Conservation (phyloP, 495 filamentous ascomycete species). For the Penicillium turbatum region DNA sequence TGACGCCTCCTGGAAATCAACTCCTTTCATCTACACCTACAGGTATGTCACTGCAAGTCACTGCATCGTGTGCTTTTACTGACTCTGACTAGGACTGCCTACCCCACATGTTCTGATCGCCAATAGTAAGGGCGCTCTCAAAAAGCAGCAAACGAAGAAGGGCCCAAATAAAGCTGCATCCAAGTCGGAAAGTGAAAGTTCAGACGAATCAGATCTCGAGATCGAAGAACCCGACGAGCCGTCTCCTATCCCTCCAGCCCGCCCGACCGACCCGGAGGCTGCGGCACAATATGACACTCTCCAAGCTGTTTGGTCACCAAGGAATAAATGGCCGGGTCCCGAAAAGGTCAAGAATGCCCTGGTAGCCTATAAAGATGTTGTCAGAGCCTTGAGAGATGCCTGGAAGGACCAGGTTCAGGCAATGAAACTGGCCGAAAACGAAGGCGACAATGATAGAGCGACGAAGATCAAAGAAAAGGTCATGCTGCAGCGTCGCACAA, state of each 20-base stretch:
- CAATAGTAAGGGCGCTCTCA: constrained; percentile 3
- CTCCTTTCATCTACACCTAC: background rate
- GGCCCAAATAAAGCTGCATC: constrained; percentile 26
- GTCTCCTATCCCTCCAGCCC: constrained; percentile 49
- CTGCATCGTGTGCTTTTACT: background rate
- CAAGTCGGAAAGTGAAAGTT: constrained; percentile 47
- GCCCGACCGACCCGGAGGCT: constrained; percentile 49
- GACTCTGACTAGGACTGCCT: background rate
- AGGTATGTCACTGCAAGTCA: background rate
- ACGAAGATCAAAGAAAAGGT: constrained; percentile 44
- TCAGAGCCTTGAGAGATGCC: constrained; percentile 56
- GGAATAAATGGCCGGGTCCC: constrained; percentile 38
- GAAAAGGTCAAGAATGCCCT: constrained; percentile 51
- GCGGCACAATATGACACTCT: constrained; percentile 60
- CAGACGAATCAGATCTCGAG: constrained; percentile 47
- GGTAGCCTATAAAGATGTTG: constrained; percentile 57
- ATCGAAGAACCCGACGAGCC: constrained; percentile 44
- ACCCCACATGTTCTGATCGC: constrained; percentile 8
- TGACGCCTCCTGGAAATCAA: constrained; percentile 5
- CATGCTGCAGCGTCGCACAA: constrained; percentile 52
- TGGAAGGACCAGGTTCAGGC: constrained; percentile 58
- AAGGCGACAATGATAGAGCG: constrained; percentile 42
- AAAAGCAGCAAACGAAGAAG: constrained; percentile 27
- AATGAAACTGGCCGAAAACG: constrained; percentile 54
- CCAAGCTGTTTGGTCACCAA: constrained; percentile 61